phyloP scores from a whole-genome alignment of 169 alveolate species.

The Eimeria falciformis region DNA sequence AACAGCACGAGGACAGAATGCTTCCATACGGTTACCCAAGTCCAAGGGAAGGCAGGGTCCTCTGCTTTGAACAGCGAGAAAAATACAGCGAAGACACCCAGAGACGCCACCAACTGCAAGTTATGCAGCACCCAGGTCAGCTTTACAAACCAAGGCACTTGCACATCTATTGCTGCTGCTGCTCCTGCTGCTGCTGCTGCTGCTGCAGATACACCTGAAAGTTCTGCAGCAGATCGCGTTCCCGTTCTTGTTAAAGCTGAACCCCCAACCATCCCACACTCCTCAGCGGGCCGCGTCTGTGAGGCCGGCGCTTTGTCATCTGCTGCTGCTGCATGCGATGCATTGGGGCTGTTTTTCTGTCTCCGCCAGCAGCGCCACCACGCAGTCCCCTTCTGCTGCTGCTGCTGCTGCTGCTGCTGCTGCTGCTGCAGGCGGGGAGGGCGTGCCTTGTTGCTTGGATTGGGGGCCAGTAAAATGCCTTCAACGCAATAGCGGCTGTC shows the following conservation, averaged over 20 bases:
- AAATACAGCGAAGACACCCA: slow-evolving; percentile 54
- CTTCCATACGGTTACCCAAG: slow-evolving; percentile 72
- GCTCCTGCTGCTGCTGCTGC: neutral
- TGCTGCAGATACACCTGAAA: too few species aligned
- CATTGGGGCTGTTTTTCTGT: neutral
- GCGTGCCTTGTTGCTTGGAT: slow-evolving; percentile 36
- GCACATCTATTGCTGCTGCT: slow-evolving; percentile 5
- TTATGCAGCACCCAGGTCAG: slow-evolving; percentile 66
- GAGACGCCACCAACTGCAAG: slow-evolving; percentile 60
- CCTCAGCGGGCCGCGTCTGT: slow-evolving; percentile 16
- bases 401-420: neutral
- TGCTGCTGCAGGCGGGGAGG: neutral
- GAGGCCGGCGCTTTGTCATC: slow-evolving; percentile 11
- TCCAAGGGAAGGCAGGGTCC: slow-evolving; percentile 39
- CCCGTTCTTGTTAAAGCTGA: neutral
- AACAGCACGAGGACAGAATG: slow-evolving; percentile 58
- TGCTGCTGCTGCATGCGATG: slow-evolving; percentile 39
- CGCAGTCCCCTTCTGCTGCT: too few species aligned
- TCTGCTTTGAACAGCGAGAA: slow-evolving; percentile 48
- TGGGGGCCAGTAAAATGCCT: slow-evolving; percentile 72
- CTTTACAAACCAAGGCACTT: slow-evolving; percentile 34
- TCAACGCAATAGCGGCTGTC: slow-evolving; percentile 51
- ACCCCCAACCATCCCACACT: neutral
- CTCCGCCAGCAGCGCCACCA: too few species aligned
- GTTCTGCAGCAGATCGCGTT: neutral